Percentiles rank a stretch among this genome's conserved stretches.
phyloP scores from a whole-genome alignment of 2,329 filamentous ascomycete genomes.

The Monosporascus sp. region DNA sequence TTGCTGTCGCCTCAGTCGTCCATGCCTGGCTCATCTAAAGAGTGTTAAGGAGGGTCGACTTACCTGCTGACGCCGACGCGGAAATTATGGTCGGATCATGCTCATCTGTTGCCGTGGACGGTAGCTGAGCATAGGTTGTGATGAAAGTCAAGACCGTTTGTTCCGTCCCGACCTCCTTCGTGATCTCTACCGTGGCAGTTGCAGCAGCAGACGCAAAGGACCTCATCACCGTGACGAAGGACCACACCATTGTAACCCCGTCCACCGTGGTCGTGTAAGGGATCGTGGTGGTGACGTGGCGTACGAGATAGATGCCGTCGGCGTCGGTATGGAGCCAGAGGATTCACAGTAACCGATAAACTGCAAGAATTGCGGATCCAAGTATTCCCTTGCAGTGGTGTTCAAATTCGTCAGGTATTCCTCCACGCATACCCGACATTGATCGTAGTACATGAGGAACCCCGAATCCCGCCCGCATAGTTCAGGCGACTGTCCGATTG shows the following conservation, averaged over 20 bases:
- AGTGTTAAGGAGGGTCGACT: background rate
- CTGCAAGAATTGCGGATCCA: background rate
- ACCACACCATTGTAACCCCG: background rate
- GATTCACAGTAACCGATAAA: background rate
- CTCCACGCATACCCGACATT: background rate
- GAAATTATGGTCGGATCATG: background rate
- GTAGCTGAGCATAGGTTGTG: background rate
- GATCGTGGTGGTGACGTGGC: background rate
- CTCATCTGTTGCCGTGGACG: background rate
- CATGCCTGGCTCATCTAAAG: background rate
- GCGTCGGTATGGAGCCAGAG: background rate
- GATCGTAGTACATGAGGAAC: background rate
- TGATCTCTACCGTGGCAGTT: background rate
- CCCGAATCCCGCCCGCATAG: background rate
- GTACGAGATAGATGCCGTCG: background rate
- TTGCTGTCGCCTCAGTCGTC: background rate
- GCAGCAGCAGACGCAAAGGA: background rate
- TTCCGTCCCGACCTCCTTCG: background rate
- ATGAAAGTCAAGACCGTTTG: background rate
- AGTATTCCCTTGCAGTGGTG: too few species aligned
- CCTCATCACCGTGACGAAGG: background rate
- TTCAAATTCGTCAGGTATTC: accelerated
- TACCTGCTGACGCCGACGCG: background rate
- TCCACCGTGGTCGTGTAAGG: background rate
- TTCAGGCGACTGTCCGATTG: background rate